Evolutionary conservation across 352 stramenopile species (phyloP), one percentile per base, ranked within the genome.

Genomic region (Phytopythium kandeliae): DNA sequence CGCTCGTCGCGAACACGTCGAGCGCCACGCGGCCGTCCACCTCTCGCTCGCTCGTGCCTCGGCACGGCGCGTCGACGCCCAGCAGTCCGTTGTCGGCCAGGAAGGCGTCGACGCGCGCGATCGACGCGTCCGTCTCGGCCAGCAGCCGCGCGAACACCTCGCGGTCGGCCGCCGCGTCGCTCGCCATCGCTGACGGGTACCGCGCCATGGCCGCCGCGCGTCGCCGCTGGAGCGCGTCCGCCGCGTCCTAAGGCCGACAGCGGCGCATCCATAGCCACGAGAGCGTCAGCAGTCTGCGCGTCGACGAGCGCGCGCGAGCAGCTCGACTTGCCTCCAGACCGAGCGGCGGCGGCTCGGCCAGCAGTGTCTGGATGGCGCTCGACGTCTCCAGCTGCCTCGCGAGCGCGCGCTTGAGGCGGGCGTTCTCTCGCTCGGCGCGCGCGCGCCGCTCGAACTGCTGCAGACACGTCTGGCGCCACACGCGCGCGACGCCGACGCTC

Each of bases 301-400:
- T n/a, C n/a, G n/a, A n/a, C n/a, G n/a, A n/a, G n/a, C n/a, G n/a
- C n/a, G n/a, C n/a, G n/a, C n/a, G n/a, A n/a, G n/a, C n/a, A n/a
- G n/a, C n/a, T n/a, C n/a, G n/a, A n/a, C n/a, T n/a, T n/a, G n/a
- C n/a, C n/a, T n/a, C n/a, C n/a, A n/a, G n/a, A n/a, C n/a, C n/a
- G n/a, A n/a, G n/a, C n/a, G n/a, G n/a, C n/a, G n/a, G 6, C 2
- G 44, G 44, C 19, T 22, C 38, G 7, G 37, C 25, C n/a, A 50
- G 44, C 3, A 50, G 16, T 2, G 2, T 25, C 51, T 74, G 69
- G 36, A 84, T 69, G 42, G 61, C 70, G 55, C 64, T 66, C 16
- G 66, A 58, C 41, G 78, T 42, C 48, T 81, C 71, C 48, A 77
- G 60, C 57, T 83, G 71, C 2, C 59, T 68, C 47, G 80, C 71